phyloP scores from a whole-genome alignment of 2,329 filamentous ascomycete genomes.

The Drechslera avenae region DNA sequence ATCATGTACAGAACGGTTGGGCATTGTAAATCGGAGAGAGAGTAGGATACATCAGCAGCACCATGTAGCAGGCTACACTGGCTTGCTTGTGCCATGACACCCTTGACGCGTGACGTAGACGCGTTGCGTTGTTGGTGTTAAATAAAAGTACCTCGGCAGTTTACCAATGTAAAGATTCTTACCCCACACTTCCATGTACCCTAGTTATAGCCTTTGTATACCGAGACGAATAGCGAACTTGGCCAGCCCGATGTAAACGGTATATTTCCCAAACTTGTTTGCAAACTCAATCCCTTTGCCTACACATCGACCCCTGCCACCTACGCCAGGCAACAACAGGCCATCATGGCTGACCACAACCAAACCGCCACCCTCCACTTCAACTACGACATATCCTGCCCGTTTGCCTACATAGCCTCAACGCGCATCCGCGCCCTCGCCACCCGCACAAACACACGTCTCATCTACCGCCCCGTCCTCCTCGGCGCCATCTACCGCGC shows the following conservation, averaged over 20 bases:
- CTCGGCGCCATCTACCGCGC: constrained; percentile 46
- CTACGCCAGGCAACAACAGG: background rate
- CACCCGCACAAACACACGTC: constrained; percentile 28
- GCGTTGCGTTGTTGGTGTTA: background rate
- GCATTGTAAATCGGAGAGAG: background rate
- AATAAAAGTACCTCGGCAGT: constrained; percentile 8
- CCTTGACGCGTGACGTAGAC: no score
- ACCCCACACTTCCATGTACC: constrained; percentile 3
- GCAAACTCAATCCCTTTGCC: no score
- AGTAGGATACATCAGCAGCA: no score
- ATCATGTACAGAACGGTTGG: background rate
- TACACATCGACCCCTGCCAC: background rate
- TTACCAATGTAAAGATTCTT: background rate
- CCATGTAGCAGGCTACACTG: no score
- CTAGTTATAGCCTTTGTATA: background rate
- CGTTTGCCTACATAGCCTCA: constrained; percentile 48
- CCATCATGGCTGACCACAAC: constrained; percentile 12
- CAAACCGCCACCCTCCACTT: constrained; percentile 27
- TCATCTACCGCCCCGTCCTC: constrained; percentile 39
- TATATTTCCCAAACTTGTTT: no score
- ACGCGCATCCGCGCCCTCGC: constrained; percentile 40
- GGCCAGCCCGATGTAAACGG: background rate
- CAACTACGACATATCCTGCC: constrained; percentile 45
- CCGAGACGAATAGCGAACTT: background rate
- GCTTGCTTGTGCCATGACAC: no score